phyloP scores from a whole-genome alignment of 805 yeast genomes.

The Kluyveromyces siamensis region DNA sequence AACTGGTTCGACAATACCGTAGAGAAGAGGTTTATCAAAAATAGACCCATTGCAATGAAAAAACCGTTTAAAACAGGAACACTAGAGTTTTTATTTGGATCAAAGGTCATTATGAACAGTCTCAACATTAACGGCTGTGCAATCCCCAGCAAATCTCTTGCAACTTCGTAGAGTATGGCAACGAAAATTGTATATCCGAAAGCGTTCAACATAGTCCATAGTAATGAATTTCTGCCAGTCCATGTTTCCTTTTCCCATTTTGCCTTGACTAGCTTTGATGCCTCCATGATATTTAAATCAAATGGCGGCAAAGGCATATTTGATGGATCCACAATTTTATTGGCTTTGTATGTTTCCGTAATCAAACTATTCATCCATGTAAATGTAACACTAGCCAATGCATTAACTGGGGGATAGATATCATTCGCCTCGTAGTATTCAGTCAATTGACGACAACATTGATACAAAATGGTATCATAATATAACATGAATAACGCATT shows the following conservation, averaged over 20 bases:
- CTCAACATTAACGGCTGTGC: conserved; percentile 52
- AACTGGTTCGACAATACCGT: conserved; percentile 64
- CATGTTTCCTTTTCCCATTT: conserved; percentile 32
- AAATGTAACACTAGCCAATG: conserved; percentile 34
- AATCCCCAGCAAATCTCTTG: conserved; percentile 33
- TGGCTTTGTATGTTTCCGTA: conserved; percentile 30
- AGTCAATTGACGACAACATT: conserved; percentile 33
- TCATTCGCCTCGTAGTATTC: conserved; percentile 28
- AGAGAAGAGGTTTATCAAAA: conserved; percentile 48
- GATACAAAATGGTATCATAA: conserved; percentile 31
- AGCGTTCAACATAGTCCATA: conserved; percentile 30
- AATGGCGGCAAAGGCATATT: conserved; percentile 37
- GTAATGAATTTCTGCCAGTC: conserved; percentile 23
- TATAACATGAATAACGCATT: conserved; percentile 28
- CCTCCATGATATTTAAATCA: conserved; percentile 27
- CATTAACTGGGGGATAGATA: conserved; percentile 19
- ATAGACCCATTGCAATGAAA: conserved; percentile 55
- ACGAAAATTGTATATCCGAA: conserved; percentile 31
- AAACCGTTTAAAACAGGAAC: conserved; percentile 53
- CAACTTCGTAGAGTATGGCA: conserved; percentile 31
- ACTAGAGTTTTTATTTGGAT: conserved; percentile 14
- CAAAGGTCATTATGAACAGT: conserved; percentile 39
- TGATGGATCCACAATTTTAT: conserved; percentile 32
- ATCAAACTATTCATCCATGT: conserved; percentile 42
- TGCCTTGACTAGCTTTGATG: conserved; percentile 23